Percentiles rank a stretch among this genome's conserved stretches.
Conservation (phyloP, 2,329 filamentous ascomycete genomes). For the Venturia oleaginea region DNA sequence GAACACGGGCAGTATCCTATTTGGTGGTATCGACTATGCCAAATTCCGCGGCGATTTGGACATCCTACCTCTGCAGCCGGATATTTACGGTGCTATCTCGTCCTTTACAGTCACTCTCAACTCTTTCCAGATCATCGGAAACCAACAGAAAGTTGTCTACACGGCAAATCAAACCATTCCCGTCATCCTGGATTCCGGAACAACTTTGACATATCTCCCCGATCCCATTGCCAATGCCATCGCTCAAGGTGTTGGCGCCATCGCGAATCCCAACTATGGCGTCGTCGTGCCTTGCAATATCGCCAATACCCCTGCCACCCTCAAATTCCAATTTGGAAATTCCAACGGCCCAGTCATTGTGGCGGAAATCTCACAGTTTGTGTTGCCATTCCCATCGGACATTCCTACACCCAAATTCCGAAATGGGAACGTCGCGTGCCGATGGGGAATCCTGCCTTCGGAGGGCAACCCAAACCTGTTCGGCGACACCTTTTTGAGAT, state of each 20-base stretch:
- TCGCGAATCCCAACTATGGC: conserved; percentile 32
- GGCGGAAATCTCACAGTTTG: conserved; percentile 13
- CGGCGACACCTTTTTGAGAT: conserved; percentile 54
- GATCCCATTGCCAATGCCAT: conserved; percentile 44
- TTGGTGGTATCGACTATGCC: conserved; percentile 67
- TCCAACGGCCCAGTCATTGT: conserved; percentile 21
- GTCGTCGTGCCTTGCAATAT: conserved; percentile 45
- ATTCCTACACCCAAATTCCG: conserved; percentile 7
- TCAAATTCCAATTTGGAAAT: conserved; percentile 50
- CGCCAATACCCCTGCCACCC: conserved; percentile 36
- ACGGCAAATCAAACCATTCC: conserved; percentile 30
- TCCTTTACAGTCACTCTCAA: conserved; percentile 42
- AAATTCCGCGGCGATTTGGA: conserved; percentile 60
- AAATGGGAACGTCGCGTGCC: conserved; percentile 9
- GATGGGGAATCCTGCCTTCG: conserved; percentile 42
- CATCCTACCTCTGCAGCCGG: conserved; percentile 48
- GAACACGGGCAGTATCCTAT: conserved; percentile 62
- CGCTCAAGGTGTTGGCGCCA: conserved; percentile 32
- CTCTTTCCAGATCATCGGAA: conserved; percentile 34
- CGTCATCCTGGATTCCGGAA: conserved; percentile 66
- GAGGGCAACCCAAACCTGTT: conserved; percentile 41
- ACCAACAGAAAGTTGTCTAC: conserved; percentile 33
- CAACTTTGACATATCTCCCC: conserved; percentile 61
- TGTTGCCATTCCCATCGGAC: conserved; percentile 12
- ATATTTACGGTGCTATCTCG: conserved; percentile 38